These are phyloP conservation scores for Graphiopsis chlorocephala DNA, from an alignment of 2,329 filamentous ascomycete genomes.

Conservation along the genomic window DNA sequence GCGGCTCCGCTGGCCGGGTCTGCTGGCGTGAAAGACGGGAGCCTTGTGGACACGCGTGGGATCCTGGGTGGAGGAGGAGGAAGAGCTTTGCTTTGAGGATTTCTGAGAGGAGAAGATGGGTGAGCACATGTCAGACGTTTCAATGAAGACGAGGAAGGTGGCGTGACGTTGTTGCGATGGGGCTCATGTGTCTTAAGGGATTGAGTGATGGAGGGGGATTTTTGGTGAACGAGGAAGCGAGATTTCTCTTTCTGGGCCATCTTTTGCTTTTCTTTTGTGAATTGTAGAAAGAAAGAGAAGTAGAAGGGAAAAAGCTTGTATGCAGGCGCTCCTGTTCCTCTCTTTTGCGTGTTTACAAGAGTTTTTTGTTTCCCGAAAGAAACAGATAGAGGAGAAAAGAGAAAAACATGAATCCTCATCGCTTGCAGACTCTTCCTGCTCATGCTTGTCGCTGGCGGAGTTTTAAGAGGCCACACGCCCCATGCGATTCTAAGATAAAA, in stretches of 20 bases:
- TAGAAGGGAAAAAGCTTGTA: neutral
- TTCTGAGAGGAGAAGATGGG: neutral
- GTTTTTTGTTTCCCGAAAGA: neutral
- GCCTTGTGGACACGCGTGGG: slow-evolving; percentile 10
- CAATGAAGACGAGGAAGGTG: neutral
- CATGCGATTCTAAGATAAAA: neutral
- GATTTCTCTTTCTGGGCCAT: neutral
- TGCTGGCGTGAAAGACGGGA: slow-evolving; percentile 7
- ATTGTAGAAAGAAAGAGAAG: neutral
- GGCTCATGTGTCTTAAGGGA: neutral
- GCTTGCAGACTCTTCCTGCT: slow-evolving; percentile 4
- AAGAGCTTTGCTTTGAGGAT: neutral
- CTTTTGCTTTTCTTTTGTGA: neutral
- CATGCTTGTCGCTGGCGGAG: neutral
- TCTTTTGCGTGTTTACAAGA: slow-evolving; percentile 3
- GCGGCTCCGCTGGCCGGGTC: slow-evolving; percentile 11
- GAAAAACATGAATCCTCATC: neutral
- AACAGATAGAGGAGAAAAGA: neutral
- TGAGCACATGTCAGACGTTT: neutral
- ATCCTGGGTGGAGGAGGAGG: neutral
- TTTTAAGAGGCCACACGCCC: neutral
- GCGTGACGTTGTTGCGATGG: neutral
- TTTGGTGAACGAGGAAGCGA: neutral
- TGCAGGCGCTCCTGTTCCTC: neutral
- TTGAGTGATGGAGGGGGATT: neutral